Evolutionary conservation across 225 moss, liverwort and hornwort species (phyloP).

Genomic region (Sphagnum tenellum): DNA sequence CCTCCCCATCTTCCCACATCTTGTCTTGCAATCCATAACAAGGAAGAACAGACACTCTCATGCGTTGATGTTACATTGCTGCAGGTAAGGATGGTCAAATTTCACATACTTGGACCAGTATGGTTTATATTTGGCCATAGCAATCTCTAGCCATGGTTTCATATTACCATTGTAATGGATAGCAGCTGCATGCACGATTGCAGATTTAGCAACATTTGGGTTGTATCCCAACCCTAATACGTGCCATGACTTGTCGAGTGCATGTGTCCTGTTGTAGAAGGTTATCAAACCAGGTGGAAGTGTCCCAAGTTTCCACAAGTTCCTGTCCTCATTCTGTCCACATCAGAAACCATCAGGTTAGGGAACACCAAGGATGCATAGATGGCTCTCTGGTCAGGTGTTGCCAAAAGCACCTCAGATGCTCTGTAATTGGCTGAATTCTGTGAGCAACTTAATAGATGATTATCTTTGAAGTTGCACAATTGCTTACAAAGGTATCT

Average conservation of each 20-base stretch:
- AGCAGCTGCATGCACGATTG: constrained; percentile 41
- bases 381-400: too few relatives aligned
- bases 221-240: constrained; percentile 65
- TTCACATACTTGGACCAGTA: constrained; percentile 60
- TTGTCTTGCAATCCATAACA: too few relatives aligned
- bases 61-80: constrained; percentile 49
- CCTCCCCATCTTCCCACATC: too few relatives aligned
- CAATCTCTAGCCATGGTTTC: constrained; percentile 66
- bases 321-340: constrained; percentile 55
- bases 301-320: constrained; percentile 62
- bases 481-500: too few relatives aligned
- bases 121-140: constrained; percentile 44
- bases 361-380: too few relatives aligned
- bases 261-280: constrained; percentile 43
- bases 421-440: too few relatives aligned
- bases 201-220: constrained; percentile 36
- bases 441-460: too few relatives aligned
- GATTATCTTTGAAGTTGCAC: too few relatives aligned
- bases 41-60: constrained; percentile 4
- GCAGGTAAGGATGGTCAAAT: constrained; percentile 42
- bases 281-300: constrained; percentile 63
- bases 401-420: too few relatives aligned
- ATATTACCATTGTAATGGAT: constrained; percentile 57
- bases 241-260: constrained; percentile 49
- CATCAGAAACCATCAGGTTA: neutral